Conservation (phyloP, 2,329 filamentous ascomycete genomes). For the Pseudogymnoascus sp. region DNA sequence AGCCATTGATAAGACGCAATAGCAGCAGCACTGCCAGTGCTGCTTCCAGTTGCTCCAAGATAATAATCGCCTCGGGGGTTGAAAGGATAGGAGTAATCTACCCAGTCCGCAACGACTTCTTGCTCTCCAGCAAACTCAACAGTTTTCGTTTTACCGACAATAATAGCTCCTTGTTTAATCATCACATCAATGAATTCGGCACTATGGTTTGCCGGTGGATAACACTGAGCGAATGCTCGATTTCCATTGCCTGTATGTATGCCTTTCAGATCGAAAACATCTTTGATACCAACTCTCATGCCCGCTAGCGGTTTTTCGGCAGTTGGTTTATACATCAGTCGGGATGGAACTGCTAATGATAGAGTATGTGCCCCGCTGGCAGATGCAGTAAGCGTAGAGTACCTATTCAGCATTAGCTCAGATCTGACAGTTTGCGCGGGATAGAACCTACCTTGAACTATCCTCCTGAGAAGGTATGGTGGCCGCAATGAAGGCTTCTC, state of each 20-base stretch:
- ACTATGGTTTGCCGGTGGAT: constrained; percentile 39
- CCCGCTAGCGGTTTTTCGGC: not conserved
- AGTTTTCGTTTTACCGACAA: constrained; percentile 48
- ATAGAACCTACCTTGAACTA: not conserved
- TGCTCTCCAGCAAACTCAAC: constrained; percentile 37
- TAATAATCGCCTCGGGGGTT: constrained; percentile 42
- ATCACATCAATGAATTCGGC: constrained; percentile 47
- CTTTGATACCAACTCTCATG: constrained; percentile 50
- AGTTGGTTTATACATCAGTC: not conserved
- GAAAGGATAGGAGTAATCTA: constrained; percentile 34
- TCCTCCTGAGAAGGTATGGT: not conserved
- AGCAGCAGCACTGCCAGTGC: constrained; percentile 38
- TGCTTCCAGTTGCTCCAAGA: constrained; percentile 41
- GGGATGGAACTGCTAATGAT: not conserved
- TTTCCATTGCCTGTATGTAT: constrained; percentile 51
- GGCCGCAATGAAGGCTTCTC: not conserved
- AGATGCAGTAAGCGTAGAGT: not conserved
- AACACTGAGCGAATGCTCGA: constrained; percentile 49
- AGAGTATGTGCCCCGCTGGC: not conserved
- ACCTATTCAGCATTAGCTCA: not conserved
- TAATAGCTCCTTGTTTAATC: constrained; percentile 51
- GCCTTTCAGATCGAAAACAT: constrained; percentile 53
- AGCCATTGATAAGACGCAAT: constrained; percentile 41
- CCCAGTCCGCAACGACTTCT: constrained; percentile 36
- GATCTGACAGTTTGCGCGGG: not conserved